These are phyloP conservation scores for Aleurites moluccanus DNA, from an alignment of 441 rosid species.

Conservation along the genomic window DNA sequence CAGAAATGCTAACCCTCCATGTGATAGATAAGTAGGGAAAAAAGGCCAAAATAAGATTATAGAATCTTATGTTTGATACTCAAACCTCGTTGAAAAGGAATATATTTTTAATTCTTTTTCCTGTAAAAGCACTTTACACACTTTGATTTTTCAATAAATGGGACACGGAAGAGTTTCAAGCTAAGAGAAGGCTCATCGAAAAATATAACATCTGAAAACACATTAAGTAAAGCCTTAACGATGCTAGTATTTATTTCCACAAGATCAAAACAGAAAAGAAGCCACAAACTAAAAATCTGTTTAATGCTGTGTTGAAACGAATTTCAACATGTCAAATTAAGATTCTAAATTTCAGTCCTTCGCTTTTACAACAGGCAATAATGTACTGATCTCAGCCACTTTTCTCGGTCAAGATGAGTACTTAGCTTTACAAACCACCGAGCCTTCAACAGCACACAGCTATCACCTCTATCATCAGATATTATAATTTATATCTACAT, in stretches of 20 bases:
- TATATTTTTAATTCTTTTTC: too few relatives aligned
- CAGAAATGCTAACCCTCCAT: background rate
- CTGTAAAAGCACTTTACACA: too few relatives aligned
- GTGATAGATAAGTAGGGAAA: background rate
- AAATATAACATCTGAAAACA: background rate
- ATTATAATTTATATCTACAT: background rate
- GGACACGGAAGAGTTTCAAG: background rate
- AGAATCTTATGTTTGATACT: background rate
- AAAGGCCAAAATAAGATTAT: background rate
- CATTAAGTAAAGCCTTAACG: background rate
- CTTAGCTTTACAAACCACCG: background rate
- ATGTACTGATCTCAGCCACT: background rate
- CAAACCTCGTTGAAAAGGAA: background rate
- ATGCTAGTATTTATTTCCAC: background rate
- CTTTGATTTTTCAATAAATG: too few relatives aligned
- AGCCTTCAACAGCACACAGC: background rate
- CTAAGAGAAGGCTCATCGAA: background rate
- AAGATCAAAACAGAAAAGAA: background rate
- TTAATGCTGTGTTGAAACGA: background rate
- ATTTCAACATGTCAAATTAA: background rate
- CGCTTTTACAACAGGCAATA: background rate
- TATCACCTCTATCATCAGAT: background rate
- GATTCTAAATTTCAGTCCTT: slow-evolving; percentile 2
- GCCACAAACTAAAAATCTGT: background rate
- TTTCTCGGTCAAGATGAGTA: background rate